phyloP scores from a whole-genome alignment of 768 basidiomycete species.

The Dioszegia crocea region DNA sequence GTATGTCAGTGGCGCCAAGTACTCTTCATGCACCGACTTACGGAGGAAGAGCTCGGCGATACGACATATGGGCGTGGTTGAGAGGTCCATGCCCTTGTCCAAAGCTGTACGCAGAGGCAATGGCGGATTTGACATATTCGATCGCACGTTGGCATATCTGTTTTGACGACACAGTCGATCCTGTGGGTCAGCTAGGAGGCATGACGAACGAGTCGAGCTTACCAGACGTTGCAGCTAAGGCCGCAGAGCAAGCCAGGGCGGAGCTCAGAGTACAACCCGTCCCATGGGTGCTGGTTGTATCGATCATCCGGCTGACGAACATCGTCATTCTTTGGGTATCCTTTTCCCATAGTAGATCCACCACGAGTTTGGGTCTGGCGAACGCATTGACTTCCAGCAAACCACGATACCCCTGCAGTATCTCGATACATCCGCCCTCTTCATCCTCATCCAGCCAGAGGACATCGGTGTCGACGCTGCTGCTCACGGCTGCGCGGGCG shows the following conservation, averaged over 20 bases:
- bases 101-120: constrained; percentile 63
- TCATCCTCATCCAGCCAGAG: constrained; percentile 36
- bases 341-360: constrained; percentile 36
- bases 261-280: constrained; percentile 90
- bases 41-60: constrained; percentile 56
- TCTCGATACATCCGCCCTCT: constrained; percentile 31
- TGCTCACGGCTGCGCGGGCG: constrained; percentile 29
- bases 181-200: not conserved
- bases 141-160: constrained; percentile 53
- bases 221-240: not conserved
- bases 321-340: constrained; percentile 8
- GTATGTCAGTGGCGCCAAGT: not conserved
- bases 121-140: constrained; percentile 69
- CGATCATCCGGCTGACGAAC: constrained; percentile 29
- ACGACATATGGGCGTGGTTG: constrained; percentile 71
- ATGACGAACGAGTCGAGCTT: not conserved
- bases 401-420: constrained; percentile 16
- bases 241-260: constrained; percentile 60
- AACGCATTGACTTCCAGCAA: constrained; percentile 55
- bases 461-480: constrained; percentile 48
- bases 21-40: constrained; percentile 50
- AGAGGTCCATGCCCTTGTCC: constrained; percentile 78
- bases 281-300: constrained; percentile 63
- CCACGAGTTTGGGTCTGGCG: constrained; percentile 38
- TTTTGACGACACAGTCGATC: not conserved